Conservation (phyloP, 2,329 filamentous ascomycete genomes). For the Coniochaeta sp. region DNA sequence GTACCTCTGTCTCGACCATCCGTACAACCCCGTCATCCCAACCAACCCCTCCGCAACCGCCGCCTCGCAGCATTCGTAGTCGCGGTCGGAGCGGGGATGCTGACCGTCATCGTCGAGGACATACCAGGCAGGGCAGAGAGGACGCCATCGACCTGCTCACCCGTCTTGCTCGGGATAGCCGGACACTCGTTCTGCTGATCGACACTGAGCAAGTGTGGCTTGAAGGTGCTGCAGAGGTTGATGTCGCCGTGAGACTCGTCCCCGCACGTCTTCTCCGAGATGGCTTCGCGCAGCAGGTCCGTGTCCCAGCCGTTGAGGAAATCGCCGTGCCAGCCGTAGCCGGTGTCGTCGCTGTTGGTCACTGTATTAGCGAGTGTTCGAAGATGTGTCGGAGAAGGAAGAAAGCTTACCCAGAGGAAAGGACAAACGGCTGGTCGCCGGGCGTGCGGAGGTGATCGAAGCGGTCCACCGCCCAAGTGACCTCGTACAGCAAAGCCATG, state of each 20-base stretch:
- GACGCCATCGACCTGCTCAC: conserved; percentile 33
- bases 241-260: conserved; percentile 33
- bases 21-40: neutral
- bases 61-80: neutral
- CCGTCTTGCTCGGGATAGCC: conserved; percentile 27
- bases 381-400: neutral
- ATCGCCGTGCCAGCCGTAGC: conserved; percentile 50
- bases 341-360: conserved; percentile 26
- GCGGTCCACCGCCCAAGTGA: conserved; percentile 44
- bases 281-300: conserved; percentile 37
- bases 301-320: conserved; percentile 55
- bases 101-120: neutral
- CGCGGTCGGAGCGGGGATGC: neutral
- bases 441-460: conserved; percentile 38
- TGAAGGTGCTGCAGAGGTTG: conserved; percentile 32
- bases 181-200: conserved; percentile 36
- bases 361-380: neutral
- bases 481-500: conserved; percentile 53
- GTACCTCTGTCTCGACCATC: too few relatives aligned
- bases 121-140: neutral
- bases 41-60: neutral
- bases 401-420: conserved; percentile 25
- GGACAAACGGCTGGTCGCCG: conserved; percentile 42
- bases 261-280: conserved; percentile 23
- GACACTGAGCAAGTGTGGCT: conserved; percentile 26